Evolutionary conservation across 768 basidiomycete species (phyloP).

Genomic region (Suillus clintonianus): DNA sequence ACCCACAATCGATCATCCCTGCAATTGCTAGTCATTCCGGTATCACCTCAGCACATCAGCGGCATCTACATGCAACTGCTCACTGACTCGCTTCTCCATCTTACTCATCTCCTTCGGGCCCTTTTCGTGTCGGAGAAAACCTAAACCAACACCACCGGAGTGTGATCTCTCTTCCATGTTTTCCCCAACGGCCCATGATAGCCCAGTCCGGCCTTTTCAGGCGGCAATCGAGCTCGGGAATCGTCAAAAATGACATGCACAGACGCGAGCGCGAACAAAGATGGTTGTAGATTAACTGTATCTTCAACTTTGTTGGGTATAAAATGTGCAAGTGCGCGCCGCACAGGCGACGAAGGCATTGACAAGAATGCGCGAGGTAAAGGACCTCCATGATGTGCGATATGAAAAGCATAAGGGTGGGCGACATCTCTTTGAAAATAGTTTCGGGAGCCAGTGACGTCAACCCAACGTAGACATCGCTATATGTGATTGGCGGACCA

Average conservation of each 20-base stretch:
- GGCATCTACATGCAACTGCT: constrained; percentile 15
- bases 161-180: constrained; percentile 41
- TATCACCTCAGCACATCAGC: constrained; percentile 13
- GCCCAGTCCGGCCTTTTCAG: constrained; percentile 62
- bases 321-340: constrained; percentile 35
- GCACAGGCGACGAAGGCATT: constrained; percentile 26
- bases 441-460: constrained; percentile 59
- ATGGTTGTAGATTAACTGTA: constrained; percentile 57
- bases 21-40: not conserved
- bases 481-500: constrained; percentile 60
- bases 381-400: constrained; percentile 59
- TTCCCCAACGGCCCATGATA: constrained; percentile 55
- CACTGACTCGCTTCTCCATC: constrained; percentile 28
- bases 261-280: constrained; percentile 53
- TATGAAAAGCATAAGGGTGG: constrained; percentile 66
- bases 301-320: constrained; percentile 51
- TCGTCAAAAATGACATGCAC: constrained; percentile 67
- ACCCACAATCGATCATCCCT: no score
- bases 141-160: constrained; percentile 48
- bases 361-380: constrained; percentile 47
- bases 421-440: constrained; percentile 55
- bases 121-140: constrained; percentile 26
- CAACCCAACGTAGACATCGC: constrained; percentile 61
- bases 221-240: constrained; percentile 57
- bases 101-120: constrained; percentile 30